A percentile compares a stretch with the other conserved stretches of the same genome.
Evolutionary conservation across 2,329 filamentous ascomycete species (phyloP).

Genomic region (Penicillium sp.): DNA sequence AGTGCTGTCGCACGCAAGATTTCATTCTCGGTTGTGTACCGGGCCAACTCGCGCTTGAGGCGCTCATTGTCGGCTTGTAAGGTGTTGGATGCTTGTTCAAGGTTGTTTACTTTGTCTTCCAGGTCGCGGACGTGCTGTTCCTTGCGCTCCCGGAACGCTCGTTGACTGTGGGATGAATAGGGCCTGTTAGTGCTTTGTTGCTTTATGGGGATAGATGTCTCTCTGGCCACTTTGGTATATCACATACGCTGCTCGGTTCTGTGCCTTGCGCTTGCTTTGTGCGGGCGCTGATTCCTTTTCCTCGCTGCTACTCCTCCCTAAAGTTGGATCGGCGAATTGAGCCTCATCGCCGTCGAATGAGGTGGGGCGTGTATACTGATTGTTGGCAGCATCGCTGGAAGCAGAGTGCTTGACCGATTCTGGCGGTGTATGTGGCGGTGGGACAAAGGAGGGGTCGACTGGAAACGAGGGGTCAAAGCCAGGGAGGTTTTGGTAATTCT

Average conservation of each 20-base stretch:
- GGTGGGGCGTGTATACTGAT: slow-evolving; percentile 21
- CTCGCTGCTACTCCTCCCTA: slow-evolving; percentile 49
- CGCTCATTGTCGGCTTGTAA: slow-evolving; percentile 82
- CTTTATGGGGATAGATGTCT: neutral
- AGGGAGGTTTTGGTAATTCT: slow-evolving; percentile 36
- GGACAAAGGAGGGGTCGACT: slow-evolving; percentile 33
- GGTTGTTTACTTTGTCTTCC: slow-evolving; percentile 74
- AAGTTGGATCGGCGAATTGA: slow-evolving; percentile 23
- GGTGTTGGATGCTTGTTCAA: slow-evolving; percentile 70
- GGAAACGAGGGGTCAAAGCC: slow-evolving; percentile 39
- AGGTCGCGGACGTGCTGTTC: slow-evolving; percentile 92
- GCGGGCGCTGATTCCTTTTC: slow-evolving; percentile 55
- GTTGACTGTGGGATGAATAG: slow-evolving; percentile 60
- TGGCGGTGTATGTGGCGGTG: slow-evolving; percentile 34
- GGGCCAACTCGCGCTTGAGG: slow-evolving; percentile 78
- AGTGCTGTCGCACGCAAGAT: slow-evolving; percentile 77
- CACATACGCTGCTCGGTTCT: slow-evolving; percentile 69
- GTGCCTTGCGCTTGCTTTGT: slow-evolving; percentile 63
- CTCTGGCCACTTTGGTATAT: neutral
- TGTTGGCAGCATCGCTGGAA: slow-evolving; percentile 25
- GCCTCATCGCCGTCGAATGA: slow-evolving; percentile 31
- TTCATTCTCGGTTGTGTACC: slow-evolving; percentile 85
- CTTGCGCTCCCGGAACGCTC: slow-evolving; percentile 93
- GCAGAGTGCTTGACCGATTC: slow-evolving; percentile 35
- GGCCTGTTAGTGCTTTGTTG: slow-evolving; percentile 1